phyloP scores from a whole-genome alignment of 306 rosid species.

The Trichosanthes truncata region DNA sequence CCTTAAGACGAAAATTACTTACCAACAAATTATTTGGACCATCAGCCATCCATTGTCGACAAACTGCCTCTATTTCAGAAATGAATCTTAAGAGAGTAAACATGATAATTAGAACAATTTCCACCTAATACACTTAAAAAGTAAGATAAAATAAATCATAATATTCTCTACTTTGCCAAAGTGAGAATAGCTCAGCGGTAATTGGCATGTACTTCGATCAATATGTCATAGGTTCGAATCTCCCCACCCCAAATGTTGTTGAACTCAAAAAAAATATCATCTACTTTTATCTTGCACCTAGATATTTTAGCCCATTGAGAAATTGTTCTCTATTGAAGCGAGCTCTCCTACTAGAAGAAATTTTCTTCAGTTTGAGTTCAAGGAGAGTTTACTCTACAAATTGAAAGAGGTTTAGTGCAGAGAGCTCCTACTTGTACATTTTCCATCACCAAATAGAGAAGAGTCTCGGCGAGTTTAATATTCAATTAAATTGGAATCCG shows the following conservation, averaged over 20 bases:
- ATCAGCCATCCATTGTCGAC: conserved; percentile 80
- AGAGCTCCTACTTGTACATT: conserved; percentile 2
- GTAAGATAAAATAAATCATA: neutral
- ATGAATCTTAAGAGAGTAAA: conserved; percentile 49
- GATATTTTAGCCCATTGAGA: neutral
- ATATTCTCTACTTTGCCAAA: neutral
- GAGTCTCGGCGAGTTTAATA: neutral
- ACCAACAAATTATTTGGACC: conserved; percentile 80
- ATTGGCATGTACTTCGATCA: too few species aligned
- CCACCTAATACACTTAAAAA: neutral
- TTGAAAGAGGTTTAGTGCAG: neutral
- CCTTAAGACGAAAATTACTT: conserved; percentile 19
- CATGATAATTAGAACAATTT: neutral
- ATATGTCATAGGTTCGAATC: too few species aligned
- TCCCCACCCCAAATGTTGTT: too few species aligned
- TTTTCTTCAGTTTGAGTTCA: neutral
- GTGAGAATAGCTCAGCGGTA: too few species aligned
- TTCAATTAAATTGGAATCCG: neutral
- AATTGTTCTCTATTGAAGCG: neutral
- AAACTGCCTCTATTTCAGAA: conserved; percentile 86
- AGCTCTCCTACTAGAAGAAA: neutral
- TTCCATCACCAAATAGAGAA: neutral
- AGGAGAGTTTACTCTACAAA: neutral
- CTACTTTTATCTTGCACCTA: neutral
- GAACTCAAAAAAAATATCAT: too few species aligned